Conservation (phyloP, 192 early-diverging fungal genomes). For the Mortierella alpina region DNA sequence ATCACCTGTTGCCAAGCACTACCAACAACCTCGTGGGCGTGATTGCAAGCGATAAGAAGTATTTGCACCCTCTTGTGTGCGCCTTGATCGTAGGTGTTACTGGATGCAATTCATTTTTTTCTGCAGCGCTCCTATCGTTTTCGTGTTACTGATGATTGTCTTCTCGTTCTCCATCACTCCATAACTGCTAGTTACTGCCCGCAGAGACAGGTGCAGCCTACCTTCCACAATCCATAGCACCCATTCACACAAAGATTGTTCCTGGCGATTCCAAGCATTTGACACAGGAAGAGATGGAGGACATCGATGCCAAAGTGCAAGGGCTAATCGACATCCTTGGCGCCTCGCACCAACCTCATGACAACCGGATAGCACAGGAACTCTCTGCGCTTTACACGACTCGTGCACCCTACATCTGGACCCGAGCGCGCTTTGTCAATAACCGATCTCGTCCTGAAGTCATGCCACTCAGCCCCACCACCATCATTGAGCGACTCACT, state of each 20-base stretch:
- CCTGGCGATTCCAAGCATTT: constrained; percentile 1
- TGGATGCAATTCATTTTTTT: neutral
- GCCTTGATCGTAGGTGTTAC: constrained; percentile 46
- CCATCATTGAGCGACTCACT: constrained; percentile 14
- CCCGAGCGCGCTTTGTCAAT: constrained; percentile 16
- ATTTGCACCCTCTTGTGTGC: constrained; percentile 42
- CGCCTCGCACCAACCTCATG: neutral
- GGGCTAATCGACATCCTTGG: constrained; percentile 13
- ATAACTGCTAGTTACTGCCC: constrained; percentile 16
- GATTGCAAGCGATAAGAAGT: constrained; percentile 8
- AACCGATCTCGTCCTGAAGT: neutral
- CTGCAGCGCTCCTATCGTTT: too few species aligned
- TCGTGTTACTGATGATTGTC: neutral
- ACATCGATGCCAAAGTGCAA: constrained; percentile 17
- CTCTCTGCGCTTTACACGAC: constrained; percentile 13
- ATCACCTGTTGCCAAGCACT: constrained; percentile 6
- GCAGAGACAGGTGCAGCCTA: constrained; percentile 5
- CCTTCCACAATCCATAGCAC: constrained; percentile 23
- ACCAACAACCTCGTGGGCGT: constrained; percentile 4
- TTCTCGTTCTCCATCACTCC: neutral
- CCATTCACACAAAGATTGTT: constrained; percentile 19
- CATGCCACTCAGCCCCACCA: constrained; percentile 15
- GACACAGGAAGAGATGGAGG: constrained; percentile 32
- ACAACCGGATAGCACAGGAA: constrained; percentile 20
- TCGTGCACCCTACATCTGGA: constrained; percentile 42